Conservation (phyloP, 2,329 filamentous ascomycete species). For the Epichloe baconii region DNA sequence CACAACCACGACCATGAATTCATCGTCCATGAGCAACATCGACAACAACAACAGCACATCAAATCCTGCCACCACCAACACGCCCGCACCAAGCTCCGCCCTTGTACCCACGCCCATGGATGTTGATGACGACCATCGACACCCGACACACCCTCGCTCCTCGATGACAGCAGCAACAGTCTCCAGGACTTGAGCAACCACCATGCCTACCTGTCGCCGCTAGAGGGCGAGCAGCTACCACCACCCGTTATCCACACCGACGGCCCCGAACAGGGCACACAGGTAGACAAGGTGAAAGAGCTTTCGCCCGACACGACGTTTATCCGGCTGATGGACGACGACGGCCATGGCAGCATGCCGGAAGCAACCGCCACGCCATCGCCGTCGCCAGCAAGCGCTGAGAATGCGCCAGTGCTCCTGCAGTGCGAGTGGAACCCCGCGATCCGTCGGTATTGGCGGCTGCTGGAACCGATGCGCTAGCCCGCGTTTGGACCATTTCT, state of each 20-base stretch:
- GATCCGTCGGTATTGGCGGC: constrained; percentile 53
- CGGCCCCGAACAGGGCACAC: constrained; percentile 50
- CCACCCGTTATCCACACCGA: constrained; percentile 43
- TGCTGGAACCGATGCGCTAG: constrained; percentile 57
- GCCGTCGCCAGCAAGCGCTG: constrained; percentile 25
- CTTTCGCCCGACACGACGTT: constrained; percentile 47
- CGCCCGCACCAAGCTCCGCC: constrained; percentile 27
- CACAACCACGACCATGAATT: neutral
- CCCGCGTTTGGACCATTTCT: constrained; percentile 53
- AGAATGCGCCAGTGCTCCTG: constrained; percentile 48
- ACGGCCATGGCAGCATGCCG: constrained; percentile 18
- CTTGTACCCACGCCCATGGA: constrained; percentile 41
- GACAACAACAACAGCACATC: constrained; percentile 20
- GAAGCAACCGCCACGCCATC: constrained; percentile 20
- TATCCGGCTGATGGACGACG: constrained; percentile 39
- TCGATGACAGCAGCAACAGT: constrained; percentile 3
- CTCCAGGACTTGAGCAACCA: constrained; percentile 27
- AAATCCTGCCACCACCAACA: neutral
- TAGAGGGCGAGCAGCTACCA: constrained; percentile 42
- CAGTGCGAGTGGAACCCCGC: constrained; percentile 55
- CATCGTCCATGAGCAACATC: neutral
- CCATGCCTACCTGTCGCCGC: constrained; percentile 53
- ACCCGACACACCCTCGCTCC: constrained; percentile 14
- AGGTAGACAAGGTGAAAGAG: constrained; percentile 51
- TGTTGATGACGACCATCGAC: constrained; percentile 29